These are phyloP conservation scores for Gnomoniopsis smithogilvyi DNA, from an alignment of 2,329 filamentous ascomycete species.

Conservation along the genomic window DNA sequence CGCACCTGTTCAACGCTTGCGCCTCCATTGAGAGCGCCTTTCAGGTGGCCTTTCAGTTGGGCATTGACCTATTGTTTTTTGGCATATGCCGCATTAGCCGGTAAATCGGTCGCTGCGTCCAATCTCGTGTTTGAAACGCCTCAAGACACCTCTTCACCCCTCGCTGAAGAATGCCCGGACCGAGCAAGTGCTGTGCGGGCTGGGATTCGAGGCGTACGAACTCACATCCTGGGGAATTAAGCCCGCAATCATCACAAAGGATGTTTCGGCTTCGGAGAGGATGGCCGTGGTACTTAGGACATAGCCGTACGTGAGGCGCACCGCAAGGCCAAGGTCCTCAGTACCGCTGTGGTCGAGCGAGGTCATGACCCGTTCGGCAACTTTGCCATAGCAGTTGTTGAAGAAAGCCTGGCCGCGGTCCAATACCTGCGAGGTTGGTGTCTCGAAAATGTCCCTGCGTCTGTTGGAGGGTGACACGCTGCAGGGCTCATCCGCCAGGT, in stretches of 20 bases:
- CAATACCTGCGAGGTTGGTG: conserved; percentile 33
- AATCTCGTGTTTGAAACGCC: not conserved
- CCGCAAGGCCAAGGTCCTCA: conserved; percentile 46
- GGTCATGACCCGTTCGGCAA: conserved; percentile 43
- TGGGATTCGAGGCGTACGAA: not conserved
- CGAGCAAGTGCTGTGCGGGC: not conserved
- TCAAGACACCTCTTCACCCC: not conserved
- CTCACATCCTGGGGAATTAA: conserved; percentile 50
- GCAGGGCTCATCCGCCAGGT: conserved; percentile 37
- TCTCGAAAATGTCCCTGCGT: conserved; percentile 34
- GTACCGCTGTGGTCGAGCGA: conserved; percentile 47
- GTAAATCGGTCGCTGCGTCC: not conserved
- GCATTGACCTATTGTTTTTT: conserved; percentile 42
- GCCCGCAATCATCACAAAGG: conserved; percentile 47
- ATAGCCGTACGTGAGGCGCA: conserved; percentile 45
- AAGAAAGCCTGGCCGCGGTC: conserved; percentile 45
- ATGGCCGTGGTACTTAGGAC: conserved; percentile 45
- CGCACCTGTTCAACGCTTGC: conserved; percentile 45
- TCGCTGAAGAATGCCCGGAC: not conserved
- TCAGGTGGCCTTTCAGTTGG: conserved; percentile 51
- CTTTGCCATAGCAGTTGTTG: conserved; percentile 45
- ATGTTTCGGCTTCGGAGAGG: conserved; percentile 44
- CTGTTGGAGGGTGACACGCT: conserved; percentile 36
- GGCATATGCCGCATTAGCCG: conserved; percentile 11
- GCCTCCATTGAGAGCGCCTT: conserved; percentile 47